Evolutionary conservation across 768 basidiomycete genomes (phyloP).

Genomic region (Coprinellus micaceus): DNA sequence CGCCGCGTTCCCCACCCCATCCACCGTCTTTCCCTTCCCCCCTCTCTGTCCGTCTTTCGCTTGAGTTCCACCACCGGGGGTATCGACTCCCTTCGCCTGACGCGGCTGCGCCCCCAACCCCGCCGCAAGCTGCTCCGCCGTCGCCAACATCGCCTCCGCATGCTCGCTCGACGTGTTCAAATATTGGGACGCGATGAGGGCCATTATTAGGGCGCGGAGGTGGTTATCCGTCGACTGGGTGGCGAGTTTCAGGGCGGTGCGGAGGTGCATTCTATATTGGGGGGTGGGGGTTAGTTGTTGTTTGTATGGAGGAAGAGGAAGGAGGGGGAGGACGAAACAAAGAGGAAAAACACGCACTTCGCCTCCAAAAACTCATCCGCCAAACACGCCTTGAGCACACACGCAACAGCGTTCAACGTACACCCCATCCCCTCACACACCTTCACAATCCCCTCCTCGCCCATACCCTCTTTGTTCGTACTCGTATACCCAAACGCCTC

Average conservation of each 20-base stretch:
- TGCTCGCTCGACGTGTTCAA: constrained; percentile 67
- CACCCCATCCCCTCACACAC: constrained; percentile 52
- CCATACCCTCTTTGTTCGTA: no score
- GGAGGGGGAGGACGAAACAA: no score
- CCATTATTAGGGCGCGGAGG: constrained; percentile 64
- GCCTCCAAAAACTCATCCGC: constrained; percentile 54
- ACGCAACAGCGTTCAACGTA: constrained; percentile 51
- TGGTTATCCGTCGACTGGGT: constrained; percentile 66
- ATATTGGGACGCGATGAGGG: constrained; percentile 68
- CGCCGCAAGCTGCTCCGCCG: constrained; percentile 67
- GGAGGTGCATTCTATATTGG: constrained; percentile 48
- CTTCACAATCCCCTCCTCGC: constrained; percentile 34
- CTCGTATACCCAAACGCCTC: no score
- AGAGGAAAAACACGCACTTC: constrained; percentile 48
- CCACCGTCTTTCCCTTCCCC: constrained; percentile 12
- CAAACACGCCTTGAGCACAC: constrained; percentile 51
- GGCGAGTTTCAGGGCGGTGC: constrained; percentile 55
- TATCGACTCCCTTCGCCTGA: background rate
- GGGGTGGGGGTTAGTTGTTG: background rate
- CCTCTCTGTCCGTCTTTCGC: background rate
- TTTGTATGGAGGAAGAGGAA: constrained; percentile 11
- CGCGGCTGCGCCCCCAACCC: constrained; percentile 56
- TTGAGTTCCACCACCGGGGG: background rate
- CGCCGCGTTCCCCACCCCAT: constrained; percentile 56
- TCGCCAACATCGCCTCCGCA: constrained; percentile 59